Base-by-base conservation (phyloP, 2,329 filamentous ascomycete genomes). In the Monilinia vaccinii-corymbosi region DNA sequence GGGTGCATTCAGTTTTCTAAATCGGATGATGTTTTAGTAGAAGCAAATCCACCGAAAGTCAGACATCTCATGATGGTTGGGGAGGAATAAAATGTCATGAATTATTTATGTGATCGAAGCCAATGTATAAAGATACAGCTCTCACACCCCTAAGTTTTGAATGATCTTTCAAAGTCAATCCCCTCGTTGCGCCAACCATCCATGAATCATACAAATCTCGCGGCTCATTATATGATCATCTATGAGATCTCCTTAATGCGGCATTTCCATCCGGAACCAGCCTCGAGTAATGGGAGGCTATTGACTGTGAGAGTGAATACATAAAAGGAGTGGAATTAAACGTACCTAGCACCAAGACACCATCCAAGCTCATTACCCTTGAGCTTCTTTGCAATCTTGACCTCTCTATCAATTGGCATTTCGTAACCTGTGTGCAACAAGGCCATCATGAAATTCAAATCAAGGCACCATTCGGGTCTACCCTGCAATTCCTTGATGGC, bases 311-410 rank as follows among this genome's bases (percentile, higher is more conserved):
- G 75, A 45, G 21, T 44, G 16, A 11, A 47, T 25, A 34, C 38
- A 18, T 4, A 56, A 51, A 4, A 6, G n/a, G 38, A 40, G 36
- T 28, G n/a, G 16, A 46, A 38, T 25, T 34, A 44, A 48, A 61
- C 86, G 77, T 79, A 94, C 90, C 91, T 96, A 66, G 94, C 94
- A 74, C 94, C 94, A 71, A 99, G 80, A 77, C 93, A 97, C 94
- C 94, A 99, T 44, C 94, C 94, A 69, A 99, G 77, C 78, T 99
- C 95, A 74, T 97, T 97, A 60, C 86, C 86, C 78, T 95, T 93
- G 72, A 99, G 96, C 81, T 97, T 96, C 88, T 99, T 99, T 62
- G 93, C 94, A 72, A 97, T 96, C 80, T 89, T 93, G 66, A 99
- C 91, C 75, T 99, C 94, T 44, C 95, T 83, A 67, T 96, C 90